Evolutionary conservation across 345 rosid species (phyloP).

Genomic region (Bruguiera sexangula): DNA sequence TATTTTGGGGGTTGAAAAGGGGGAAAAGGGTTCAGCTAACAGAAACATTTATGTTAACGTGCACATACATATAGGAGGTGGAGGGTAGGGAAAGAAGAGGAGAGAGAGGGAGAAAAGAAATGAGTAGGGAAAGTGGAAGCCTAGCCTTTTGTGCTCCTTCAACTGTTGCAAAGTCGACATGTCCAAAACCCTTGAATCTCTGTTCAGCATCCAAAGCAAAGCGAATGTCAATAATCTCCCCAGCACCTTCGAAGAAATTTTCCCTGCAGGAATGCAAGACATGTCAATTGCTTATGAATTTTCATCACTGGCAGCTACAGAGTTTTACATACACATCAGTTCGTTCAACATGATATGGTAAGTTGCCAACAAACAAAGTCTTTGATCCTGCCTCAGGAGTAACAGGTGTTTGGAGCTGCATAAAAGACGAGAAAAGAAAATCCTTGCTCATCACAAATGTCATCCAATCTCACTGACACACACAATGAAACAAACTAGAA

Average conservation of each 20-base stretch:
- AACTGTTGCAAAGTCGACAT: conserved; percentile 69
- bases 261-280: conserved; percentile 39
- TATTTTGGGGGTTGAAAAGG: too few species aligned
- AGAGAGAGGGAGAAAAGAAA: neutral
- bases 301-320: neutral
- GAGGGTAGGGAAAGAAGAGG: neutral
- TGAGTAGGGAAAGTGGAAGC: conserved; percentile 12
- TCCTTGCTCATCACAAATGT: too few species aligned
- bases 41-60: too few species aligned
- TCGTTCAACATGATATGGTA: conserved; percentile 51
- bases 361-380: conserved; percentile 69
- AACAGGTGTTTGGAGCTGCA: conserved; percentile 65
- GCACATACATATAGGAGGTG: too few species aligned
- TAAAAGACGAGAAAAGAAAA: neutral
- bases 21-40: too few species aligned
- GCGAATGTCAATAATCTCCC: conserved; percentile 72
- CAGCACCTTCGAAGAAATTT: conserved; percentile 64
- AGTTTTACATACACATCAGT: conserved; percentile 53
- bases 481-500: neutral
- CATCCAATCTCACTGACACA: neutral
- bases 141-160: conserved; percentile 75
- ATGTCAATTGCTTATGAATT: neutral
- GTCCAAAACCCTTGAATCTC: conserved; percentile 67
- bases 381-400: conserved; percentile 56
- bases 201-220: conserved; percentile 47